Conservation (phyloP, 441 rosid genomes). For the Raphanus hybrid region DNA sequence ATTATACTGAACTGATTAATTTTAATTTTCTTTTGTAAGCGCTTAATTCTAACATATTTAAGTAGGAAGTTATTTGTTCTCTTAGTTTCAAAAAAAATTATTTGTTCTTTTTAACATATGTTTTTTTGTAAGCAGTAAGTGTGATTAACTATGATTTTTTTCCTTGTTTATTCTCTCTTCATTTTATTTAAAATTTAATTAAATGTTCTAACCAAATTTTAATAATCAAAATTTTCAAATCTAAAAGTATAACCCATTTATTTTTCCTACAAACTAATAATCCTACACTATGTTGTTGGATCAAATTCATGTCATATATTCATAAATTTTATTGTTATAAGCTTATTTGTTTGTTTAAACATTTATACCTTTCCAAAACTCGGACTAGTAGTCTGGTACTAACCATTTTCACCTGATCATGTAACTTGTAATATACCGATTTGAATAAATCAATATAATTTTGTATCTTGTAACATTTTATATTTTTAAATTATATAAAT, state of each 20-base stretch:
- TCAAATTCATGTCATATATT: background rate
- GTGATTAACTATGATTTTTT: background rate
- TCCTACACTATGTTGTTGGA: background rate
- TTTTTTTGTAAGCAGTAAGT: background rate
- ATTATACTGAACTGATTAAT: background rate
- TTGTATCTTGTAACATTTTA: background rate
- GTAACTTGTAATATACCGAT: background rate
- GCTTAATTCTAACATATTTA: background rate
- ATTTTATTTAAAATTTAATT: background rate
- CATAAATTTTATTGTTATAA: background rate
- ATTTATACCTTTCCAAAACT: background rate
- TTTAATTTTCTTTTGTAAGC: background rate
- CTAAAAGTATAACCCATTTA: background rate
- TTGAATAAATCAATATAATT: background rate
- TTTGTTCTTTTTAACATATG: background rate
- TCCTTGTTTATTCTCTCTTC: background rate
- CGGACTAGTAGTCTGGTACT: background rate
- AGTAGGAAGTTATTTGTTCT: background rate
- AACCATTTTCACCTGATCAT: background rate
- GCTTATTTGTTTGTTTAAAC: background rate
- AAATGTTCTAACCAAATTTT: background rate
- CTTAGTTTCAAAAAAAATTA: too few relatives aligned
- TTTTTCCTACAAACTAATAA: background rate
- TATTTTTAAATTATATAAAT: background rate
- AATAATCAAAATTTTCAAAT: background rate